A percentile compares a stretch with the other conserved stretches of the same genome.
Conservation (phyloP, 139 green algal species). For the Nannochloris sp. region DNA sequence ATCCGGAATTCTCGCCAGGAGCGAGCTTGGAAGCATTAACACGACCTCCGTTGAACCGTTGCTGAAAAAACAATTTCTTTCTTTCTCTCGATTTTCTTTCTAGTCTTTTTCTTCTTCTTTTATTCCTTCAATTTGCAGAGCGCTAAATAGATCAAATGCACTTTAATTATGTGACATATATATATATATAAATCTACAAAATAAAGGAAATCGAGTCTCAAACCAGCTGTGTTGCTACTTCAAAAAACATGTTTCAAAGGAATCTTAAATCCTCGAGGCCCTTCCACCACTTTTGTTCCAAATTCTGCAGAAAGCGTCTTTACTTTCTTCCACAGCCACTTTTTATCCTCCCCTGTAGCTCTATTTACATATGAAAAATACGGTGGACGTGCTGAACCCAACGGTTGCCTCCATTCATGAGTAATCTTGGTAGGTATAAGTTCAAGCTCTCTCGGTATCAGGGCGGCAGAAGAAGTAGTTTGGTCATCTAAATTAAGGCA, state of each 20-base stretch:
- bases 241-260: neutral
- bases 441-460: conserved; percentile 2
- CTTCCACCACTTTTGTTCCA: neutral
- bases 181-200: neutral
- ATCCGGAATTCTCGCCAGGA: conserved; percentile 41
- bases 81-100: too few species aligned
- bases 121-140: too few species aligned
- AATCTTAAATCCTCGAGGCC: neutral
- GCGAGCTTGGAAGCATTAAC: conserved; percentile 46
- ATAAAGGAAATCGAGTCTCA: neutral
- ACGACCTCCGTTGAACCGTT: conserved; percentile 9
- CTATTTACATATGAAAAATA: neutral
- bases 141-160: too few species aligned
- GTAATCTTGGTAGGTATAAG: conserved; percentile 8
- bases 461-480: too few species aligned
- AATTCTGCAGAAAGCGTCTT: neutral
- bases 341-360: neutral
- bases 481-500: neutral
- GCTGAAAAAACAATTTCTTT: too few species aligned
- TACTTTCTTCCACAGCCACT: neutral
- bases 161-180: neutral
- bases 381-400: neutral
- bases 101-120: neutral
- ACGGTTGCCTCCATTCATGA: neutral
- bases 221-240: neutral